Evolutionary conservation across 1,284 basidiomycete species (phyloP).

Genomic region (Ustilago esculenta): DNA sequence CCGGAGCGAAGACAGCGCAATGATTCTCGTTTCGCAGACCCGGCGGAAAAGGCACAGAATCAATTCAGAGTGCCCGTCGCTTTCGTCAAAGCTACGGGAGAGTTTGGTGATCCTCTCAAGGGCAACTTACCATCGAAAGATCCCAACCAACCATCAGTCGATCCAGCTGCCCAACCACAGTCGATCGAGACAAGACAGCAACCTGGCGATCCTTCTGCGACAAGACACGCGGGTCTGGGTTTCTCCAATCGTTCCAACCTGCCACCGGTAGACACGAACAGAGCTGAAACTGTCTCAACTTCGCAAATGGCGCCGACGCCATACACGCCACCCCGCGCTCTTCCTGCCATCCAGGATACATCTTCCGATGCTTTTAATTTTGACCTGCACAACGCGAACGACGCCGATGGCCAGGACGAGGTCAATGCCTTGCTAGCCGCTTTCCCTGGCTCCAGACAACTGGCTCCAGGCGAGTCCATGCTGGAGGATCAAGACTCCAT

Average conservation of each 20-base stretch:
- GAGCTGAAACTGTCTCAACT: background rate
- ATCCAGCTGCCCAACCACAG: slow-evolving; percentile 14
- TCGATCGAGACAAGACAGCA: slow-evolving; percentile 14
- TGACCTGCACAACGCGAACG: background rate
- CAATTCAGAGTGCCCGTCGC: slow-evolving; percentile 45
- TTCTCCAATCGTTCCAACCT: slow-evolving; percentile 30
- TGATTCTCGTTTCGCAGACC: slow-evolving; percentile 30
- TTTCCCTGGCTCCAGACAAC: slow-evolving; percentile 48
- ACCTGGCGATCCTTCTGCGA: slow-evolving; percentile 13
- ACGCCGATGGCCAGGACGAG: slow-evolving; percentile 30
- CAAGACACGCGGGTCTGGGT: slow-evolving; percentile 45
- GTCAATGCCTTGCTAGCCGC: slow-evolving; percentile 44
- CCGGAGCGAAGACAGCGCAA: slow-evolving; percentile 16
- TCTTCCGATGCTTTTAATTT: slow-evolving; percentile 14
- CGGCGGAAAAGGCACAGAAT: slow-evolving; percentile 22
- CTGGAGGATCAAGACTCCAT: slow-evolving; percentile 19
- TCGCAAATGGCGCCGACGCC: slow-evolving; percentile 11
- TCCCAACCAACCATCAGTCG: background rate
- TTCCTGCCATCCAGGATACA: slow-evolving; percentile 5
- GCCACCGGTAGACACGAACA: background rate
- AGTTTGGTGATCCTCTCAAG: slow-evolving; percentile 37
- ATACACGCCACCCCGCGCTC: slow-evolving; percentile 16
- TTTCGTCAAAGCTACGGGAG: slow-evolving; percentile 54
- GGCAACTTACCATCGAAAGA: slow-evolving; percentile 24
- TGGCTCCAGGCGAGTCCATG: slow-evolving; percentile 42